Evolutionary conservation across 768 basidiomycete genomes (phyloP).

Genomic region (Suillus tomentosus): DNA sequence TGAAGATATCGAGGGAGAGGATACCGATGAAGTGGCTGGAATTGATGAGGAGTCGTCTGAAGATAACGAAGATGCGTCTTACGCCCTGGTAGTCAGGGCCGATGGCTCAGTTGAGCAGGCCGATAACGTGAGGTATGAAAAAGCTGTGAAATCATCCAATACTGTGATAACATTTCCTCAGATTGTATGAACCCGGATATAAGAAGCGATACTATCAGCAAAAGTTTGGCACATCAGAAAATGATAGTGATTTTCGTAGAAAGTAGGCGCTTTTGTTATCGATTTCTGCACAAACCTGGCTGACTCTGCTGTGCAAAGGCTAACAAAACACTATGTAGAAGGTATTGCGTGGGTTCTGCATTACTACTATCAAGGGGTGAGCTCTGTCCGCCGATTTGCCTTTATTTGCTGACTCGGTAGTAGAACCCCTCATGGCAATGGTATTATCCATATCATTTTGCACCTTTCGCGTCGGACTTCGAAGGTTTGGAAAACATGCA

Average conservation of each 20-base stretch:
- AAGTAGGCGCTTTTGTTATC: slow-evolving; percentile 46
- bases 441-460: slow-evolving; percentile 99
- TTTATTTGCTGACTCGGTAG: slow-evolving; percentile 11
- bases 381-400: slow-evolving; percentile 24
- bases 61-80: slow-evolving; percentile 49
- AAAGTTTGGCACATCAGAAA: slow-evolving; percentile 81
- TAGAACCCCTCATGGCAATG: slow-evolving; percentile 96
- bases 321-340: slow-evolving; percentile 87
- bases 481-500: slow-evolving; percentile 75
- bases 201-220: slow-evolving; percentile 91
- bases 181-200: slow-evolving; percentile 96
- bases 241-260: slow-evolving; percentile 72
- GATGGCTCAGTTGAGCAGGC: slow-evolving; percentile 95
- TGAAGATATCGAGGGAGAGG: slow-evolving; percentile 45
- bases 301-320: slow-evolving; percentile 41
- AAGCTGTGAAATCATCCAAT: slow-evolving; percentile 6
- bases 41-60: slow-evolving; percentile 42
- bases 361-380: slow-evolving; percentile 98
- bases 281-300: slow-evolving; percentile 8
- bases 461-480: slow-evolving; percentile 97
- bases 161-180: slow-evolving; percentile 32
- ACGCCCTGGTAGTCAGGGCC: slow-evolving; percentile 75
- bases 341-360: slow-evolving; percentile 94
- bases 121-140: slow-evolving; percentile 85
- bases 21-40: slow-evolving; percentile 30